Evolutionary conservation across 768 basidiomycete genomes (phyloP).

Genomic region (Auriscalpium microsporum): DNA sequence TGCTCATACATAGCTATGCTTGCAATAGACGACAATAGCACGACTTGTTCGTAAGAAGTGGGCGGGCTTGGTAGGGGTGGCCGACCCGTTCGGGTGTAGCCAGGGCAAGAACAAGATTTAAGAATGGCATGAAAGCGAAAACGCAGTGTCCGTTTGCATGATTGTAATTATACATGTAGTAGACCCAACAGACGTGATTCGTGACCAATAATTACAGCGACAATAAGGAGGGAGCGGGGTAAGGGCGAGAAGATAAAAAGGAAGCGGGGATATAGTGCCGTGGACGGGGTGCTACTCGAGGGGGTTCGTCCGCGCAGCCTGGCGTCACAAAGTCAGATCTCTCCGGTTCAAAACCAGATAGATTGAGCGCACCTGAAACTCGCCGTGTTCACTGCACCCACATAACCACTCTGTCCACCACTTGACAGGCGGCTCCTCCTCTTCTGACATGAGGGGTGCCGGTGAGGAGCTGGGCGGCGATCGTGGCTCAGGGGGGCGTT

Average conservation of each 20-base stretch:
- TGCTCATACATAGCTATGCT: too few relatives aligned
- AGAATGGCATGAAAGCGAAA: too few relatives aligned
- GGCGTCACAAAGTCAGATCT: background rate
- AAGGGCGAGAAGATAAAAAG: background rate
- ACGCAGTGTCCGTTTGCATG: too few relatives aligned
- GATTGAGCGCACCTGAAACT: constrained; percentile 47
- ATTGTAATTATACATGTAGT: too few relatives aligned
- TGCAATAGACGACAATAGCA: too few relatives aligned
- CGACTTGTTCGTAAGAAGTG: too few relatives aligned
- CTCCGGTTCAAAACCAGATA: background rate
- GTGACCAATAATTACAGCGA: background rate
- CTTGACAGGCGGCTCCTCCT: constrained; percentile 31
- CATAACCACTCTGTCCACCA: constrained; percentile 91
- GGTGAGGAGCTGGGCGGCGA: constrained; percentile 23
- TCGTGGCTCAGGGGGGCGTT: constrained; percentile 29
- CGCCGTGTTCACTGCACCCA: constrained; percentile 68
- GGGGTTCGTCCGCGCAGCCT: constrained; percentile 73
- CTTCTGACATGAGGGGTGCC: constrained; percentile 18
- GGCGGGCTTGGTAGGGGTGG: too few relatives aligned
- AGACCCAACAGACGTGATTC: too few relatives aligned
- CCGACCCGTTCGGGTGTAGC: too few relatives aligned
- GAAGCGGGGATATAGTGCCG: background rate
- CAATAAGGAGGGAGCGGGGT: background rate
- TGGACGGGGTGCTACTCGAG: constrained; percentile 27
- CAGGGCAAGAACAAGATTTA: too few relatives aligned